Conservation (phyloP, 345 rosid species). For the Aethionema arabicum region DNA sequence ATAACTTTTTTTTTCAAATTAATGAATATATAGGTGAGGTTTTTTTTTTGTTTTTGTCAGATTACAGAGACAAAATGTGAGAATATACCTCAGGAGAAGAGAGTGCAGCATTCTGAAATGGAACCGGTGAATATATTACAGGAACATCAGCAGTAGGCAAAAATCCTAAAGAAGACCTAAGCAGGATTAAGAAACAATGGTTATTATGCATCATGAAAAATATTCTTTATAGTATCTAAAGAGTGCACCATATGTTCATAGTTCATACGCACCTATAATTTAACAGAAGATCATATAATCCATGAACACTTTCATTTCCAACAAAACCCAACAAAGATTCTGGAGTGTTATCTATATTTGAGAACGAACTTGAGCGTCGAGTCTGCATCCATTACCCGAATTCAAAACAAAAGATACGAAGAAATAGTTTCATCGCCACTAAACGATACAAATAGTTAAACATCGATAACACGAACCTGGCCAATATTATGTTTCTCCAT, state of each 20-base stretch:
- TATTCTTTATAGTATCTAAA: too few species aligned
- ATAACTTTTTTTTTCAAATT: too few species aligned
- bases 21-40: too few species aligned
- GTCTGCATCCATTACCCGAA: constrained; percentile 54
- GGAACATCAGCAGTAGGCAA: constrained; percentile 76
- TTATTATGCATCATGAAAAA: background rate
- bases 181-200: constrained; percentile 31
- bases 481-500: constrained; percentile 89
- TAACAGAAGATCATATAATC: constrained; percentile 77
- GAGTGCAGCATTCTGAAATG: constrained; percentile 76
- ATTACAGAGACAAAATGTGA: background rate
- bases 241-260: too few species aligned
- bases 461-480: constrained; percentile 59
- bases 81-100: constrained; percentile 76
- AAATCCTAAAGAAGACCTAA: constrained; percentile 70
- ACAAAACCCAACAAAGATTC: constrained; percentile 75
- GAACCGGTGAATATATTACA: constrained; percentile 68
- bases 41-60: too few species aligned
- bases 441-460: constrained; percentile 8
- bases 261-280: constrained; percentile 64
- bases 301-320: constrained; percentile 66
- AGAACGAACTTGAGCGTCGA: constrained; percentile 50
- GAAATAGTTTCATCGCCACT: background rate
- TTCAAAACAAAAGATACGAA: constrained; percentile 25
- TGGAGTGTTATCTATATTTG: constrained; percentile 76